Conservation (phyloP, 768 basidiomycete species). For the Mycena pura region DNA sequence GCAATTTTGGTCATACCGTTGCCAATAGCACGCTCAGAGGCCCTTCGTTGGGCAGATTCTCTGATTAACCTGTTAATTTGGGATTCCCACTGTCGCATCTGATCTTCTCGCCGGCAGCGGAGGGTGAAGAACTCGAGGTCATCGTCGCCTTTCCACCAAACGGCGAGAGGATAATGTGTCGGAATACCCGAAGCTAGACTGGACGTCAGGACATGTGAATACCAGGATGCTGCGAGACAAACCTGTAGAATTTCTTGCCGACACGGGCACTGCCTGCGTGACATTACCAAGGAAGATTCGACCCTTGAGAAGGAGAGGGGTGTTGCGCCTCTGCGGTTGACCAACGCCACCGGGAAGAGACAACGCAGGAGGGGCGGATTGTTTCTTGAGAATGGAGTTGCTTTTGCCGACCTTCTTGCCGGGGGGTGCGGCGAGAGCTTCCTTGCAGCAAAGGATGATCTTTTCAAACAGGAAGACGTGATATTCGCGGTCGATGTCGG, state of each 20-base stretch:
- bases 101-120: constrained; percentile 91
- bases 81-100: constrained; percentile 90
- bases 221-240: constrained; percentile 36
- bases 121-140: constrained; percentile 94
- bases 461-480: constrained; percentile 99
- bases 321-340: constrained; percentile 74
- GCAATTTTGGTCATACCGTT: constrained; percentile 61
- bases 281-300: constrained; percentile 98
- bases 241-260: constrained; percentile 68
- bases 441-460: constrained; percentile 99
- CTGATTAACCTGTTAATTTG: constrained; percentile 88
- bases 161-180: constrained; percentile 80
- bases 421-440: constrained; percentile 65
- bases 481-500: constrained; percentile 95
- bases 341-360: constrained; percentile 57
- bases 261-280: constrained; percentile 73
- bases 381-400: constrained; percentile 90
- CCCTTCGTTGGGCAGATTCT: constrained; percentile 73
- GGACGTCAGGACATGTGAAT: constrained; percentile 2
- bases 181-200: constrained; percentile 52
- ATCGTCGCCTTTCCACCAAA: constrained; percentile 95
- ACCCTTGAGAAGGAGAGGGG: constrained; percentile 89
- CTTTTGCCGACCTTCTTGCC: constrained; percentile 81
- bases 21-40: constrained; percentile 66
- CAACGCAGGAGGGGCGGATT: constrained; percentile 55